phyloP scores from a whole-genome alignment of 257 asterid species.

The Thymus quinquecostatus region DNA sequence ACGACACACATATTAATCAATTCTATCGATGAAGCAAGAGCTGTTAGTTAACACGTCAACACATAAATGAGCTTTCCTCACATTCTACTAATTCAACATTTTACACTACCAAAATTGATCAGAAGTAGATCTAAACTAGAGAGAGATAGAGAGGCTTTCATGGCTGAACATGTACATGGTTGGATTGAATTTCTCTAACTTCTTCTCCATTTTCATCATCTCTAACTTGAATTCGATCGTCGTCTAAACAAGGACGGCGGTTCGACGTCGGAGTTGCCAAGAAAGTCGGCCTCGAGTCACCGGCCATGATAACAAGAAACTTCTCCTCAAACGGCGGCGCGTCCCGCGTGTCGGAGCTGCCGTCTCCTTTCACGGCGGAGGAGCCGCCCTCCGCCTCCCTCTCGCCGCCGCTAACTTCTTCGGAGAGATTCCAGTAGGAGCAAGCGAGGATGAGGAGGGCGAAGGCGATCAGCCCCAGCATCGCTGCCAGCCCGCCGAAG shows the following conservation, averaged over 20 bases:
- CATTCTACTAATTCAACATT: too few relatives aligned
- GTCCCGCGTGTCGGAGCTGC: conserved; percentile 34
- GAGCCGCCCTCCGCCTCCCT: conserved; percentile 41
- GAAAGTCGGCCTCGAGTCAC: conserved; percentile 59
- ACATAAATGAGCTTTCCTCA: too few relatives aligned
- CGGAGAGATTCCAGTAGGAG: conserved; percentile 64
- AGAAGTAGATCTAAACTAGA: too few relatives aligned
- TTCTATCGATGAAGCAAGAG: too few relatives aligned
- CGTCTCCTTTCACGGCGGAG: conserved; percentile 41
- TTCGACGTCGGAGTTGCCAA: conserved; percentile 53
- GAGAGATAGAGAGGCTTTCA: too few relatives aligned
- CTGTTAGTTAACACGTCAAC: too few relatives aligned
- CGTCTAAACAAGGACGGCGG: conserved; percentile 21
- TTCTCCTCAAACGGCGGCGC: conserved; percentile 56
- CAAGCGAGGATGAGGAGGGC: conserved; percentile 72
- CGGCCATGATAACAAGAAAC: conserved; percentile 71
- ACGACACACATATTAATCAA: too few relatives aligned
- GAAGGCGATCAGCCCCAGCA: conserved; percentile 63
- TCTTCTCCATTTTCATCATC: conserved; percentile 11
- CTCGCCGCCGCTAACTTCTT: conserved; percentile 30
- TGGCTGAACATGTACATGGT: too few relatives aligned
- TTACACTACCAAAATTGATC: too few relatives aligned
- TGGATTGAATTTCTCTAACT: too few relatives aligned
- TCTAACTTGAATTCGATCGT: conserved; percentile 9
- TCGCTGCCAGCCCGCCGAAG: conserved; percentile 69